Evolutionary conservation across 2,329 filamentous ascomycete genomes (phyloP), one percentile per base, ranked within the genome.

Genomic region (Diaporthe eres): DNA sequence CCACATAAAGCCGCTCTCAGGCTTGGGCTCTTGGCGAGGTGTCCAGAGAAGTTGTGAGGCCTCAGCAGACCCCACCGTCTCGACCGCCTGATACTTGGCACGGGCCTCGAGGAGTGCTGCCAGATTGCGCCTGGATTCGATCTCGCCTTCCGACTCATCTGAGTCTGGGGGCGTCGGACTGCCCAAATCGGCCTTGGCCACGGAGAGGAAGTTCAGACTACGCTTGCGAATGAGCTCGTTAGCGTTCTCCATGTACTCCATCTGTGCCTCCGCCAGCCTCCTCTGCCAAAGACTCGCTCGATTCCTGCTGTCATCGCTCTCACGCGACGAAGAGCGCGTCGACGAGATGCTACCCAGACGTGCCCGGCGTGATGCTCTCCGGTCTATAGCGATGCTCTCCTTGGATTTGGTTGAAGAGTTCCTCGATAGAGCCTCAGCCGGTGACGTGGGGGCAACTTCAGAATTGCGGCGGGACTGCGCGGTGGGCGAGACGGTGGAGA

Each of bases 81-180:
- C 34, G 8, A 57, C 34, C 4, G 57, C 61, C 28, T 49, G 19
- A 39, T 77, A 19, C 78, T 49, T 65, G 42, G 61, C 57, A 79
- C 73, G 60, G 71, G 31, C n/a, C 55, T 75, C 67, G 28, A 79
- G 68, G 28, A 71, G 47, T 19, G 75, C 58, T 22, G 80, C 80
- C 6, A 78, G 74, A 44, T 75, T 75, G 22, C 71, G 75, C 49
- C 80, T 78, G 19, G 77, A 55, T 49, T 82, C 82, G 25, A 65
- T 79, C 44, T 86, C 84, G 47, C 83, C 83, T 61, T 86, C 86
- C n/a, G 86, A 86, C 71, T 86, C 84, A 74, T 89, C 86, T 22
- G 87, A 90, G 72, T 91, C 88, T 10, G 88, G 87, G 68, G 89
- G 89, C 63, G 89, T 91, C 44, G 89, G 88, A 77, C 88, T 90